These are phyloP conservation scores for Takashimella tepidaria DNA, from an alignment of 1,284 basidiomycete species.

Conservation along the genomic window DNA sequence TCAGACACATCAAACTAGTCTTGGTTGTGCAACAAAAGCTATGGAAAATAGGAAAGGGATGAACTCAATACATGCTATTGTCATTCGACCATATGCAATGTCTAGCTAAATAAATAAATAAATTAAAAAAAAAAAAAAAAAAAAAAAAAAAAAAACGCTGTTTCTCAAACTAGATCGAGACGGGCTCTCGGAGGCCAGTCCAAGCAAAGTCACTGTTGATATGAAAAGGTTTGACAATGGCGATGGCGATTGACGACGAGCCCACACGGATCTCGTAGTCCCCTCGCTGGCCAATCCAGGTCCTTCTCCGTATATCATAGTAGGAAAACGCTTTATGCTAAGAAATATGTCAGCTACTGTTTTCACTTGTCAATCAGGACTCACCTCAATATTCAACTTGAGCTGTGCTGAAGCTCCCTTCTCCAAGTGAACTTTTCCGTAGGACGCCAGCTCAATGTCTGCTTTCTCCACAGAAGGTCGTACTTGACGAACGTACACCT, in stretches of 20 bases:
- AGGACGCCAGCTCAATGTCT: constrained; percentile 37
- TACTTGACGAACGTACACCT: constrained; percentile 52
- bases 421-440: constrained; percentile 37
- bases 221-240: constrained; percentile 8
- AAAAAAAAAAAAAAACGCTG: too few species aligned
- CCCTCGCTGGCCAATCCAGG: constrained; percentile 21
- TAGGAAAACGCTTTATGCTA: constrained; percentile 29
- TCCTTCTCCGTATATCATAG: constrained; percentile 12
- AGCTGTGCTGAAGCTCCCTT: constrained; percentile 31
- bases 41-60: too few species aligned
- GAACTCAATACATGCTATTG: too few species aligned
- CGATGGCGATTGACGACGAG: constrained; percentile 15
- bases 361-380: not conserved
- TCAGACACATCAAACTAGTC: too few species aligned
- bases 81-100: too few species aligned
- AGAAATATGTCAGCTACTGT: not conserved
- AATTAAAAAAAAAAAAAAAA: too few species aligned
- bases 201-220: constrained; percentile 51
- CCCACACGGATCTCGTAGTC: constrained; percentile 23
- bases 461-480: constrained; percentile 29
- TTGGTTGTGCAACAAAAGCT: too few species aligned
- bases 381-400: constrained; percentile 30
- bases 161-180: not conserved
- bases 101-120: too few species aligned
- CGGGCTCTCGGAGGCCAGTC: constrained; percentile 42